Base-by-base conservation (phyloP, 192 early-diverging fungal genomes). In the Podila clonocystis region DNA sequence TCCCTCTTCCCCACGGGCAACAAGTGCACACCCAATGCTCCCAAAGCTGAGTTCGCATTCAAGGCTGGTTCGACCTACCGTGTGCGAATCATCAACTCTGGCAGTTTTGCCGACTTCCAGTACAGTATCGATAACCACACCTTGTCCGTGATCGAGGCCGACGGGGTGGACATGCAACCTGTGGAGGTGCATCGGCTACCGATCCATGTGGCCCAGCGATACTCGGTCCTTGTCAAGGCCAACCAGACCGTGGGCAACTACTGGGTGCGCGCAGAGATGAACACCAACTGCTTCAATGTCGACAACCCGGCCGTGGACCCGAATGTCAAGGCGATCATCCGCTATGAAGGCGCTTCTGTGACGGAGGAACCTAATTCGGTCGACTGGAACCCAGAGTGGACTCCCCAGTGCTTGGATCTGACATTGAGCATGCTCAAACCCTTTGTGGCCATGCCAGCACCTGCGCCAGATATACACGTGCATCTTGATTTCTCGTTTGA, bases 91-190 rank as follows among this genome's bases (percentile, higher is more conserved):
- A 83, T 85, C 19, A 85, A 85, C 13, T 55, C 68, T 0, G 59
- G 75, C 13, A 70, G 73, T 2, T 72, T 80, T 65, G 73, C 78
- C 0, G 36, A 45, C 3, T 86, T 86, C 26, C 55, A 77, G 2
- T 71, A 83, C 62, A 77, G 75, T 2, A 84, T 87, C n/a, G 85
- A 87, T 48, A 58, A 75, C 13, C 85, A 87, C 52, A 38, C 9
- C 2, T 15, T 85, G 41, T 50, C 67, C 0, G 70, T 83, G 5
- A 79, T 85, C 29, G 84, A 89, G 52, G 82, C 67, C 4, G 86
- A 87, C 22, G 84, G 84, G 3, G 62, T 65, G 0, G 65, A 62
- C 29, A 68, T 82, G 34, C 63, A 87, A 26, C 73, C 67, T 6
- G 67, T 72, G 15, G 55, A 59, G 6, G 65, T 85, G 1, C 34